Conservation (phyloP, 768 basidiomycete genomes). For the Lentinula aciculospora region DNA sequence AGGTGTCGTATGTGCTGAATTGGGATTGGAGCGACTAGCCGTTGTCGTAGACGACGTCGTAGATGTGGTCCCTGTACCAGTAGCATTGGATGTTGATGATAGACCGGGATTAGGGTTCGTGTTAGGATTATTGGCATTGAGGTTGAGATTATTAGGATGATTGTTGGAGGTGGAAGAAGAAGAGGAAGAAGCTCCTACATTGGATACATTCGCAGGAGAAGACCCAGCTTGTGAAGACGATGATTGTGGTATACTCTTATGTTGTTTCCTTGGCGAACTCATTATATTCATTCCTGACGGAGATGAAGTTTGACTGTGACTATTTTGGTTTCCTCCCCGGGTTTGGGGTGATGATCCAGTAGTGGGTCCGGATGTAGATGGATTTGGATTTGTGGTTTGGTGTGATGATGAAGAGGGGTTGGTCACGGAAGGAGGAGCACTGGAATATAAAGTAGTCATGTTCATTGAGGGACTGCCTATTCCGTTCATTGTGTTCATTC, state of each 20-base stretch:
- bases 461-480: slow-evolving; percentile 21
- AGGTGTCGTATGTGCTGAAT: slow-evolving; percentile 39
- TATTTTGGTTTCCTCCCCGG: slow-evolving; percentile 28
- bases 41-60: slow-evolving; percentile 12
- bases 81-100: slow-evolving; percentile 7
- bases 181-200: slow-evolving; percentile 26
- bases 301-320: slow-evolving; percentile 39
- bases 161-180: slow-evolving; percentile 27
- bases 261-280: slow-evolving; percentile 58
- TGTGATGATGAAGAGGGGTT: slow-evolving; percentile 29
- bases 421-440: slow-evolving; percentile 38
- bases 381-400: neutral
- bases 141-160: too few species aligned
- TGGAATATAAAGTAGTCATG: slow-evolving; percentile 40
- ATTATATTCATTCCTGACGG: slow-evolving; percentile 31
- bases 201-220: slow-evolving; percentile 13
- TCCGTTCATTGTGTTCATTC: slow-evolving; percentile 10
- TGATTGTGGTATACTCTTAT: slow-evolving; percentile 43
- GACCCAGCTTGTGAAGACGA: slow-evolving; percentile 16
- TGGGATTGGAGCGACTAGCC: slow-evolving; percentile 11
- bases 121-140: too few species aligned
- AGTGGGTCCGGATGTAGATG: neutral
- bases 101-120: too few species aligned
- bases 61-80: slow-evolving; percentile 2
- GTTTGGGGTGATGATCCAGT: slow-evolving; percentile 17